phyloP scores from a whole-genome alignment of 495 filamentous ascomycete species.

The Xylaria curta region DNA sequence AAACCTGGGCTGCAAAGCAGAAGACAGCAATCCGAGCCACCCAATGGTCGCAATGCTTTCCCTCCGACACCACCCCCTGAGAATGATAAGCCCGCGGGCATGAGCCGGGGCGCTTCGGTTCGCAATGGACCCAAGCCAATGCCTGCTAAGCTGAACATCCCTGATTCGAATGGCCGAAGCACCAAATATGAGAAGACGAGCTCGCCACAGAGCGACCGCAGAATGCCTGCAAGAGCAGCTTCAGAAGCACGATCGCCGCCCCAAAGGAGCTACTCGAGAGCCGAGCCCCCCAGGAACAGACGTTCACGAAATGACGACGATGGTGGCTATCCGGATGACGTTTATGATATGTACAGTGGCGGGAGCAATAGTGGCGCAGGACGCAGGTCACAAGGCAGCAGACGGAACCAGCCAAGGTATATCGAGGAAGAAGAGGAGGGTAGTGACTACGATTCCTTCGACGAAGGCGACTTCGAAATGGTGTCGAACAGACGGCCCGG shows the following conservation, averaged over 20 bases:
- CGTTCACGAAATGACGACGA: slow-evolving; percentile 61
- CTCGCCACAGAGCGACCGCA: slow-evolving; percentile 53
- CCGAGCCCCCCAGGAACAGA: slow-evolving; percentile 40
- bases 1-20: slow-evolving; percentile 78
- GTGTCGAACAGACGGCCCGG: slow-evolving; percentile 57
- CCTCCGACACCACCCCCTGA: slow-evolving; percentile 96
- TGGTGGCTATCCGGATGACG: slow-evolving; percentile 61
- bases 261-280: slow-evolving; percentile 59
- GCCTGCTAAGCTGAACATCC: slow-evolving; percentile 61
- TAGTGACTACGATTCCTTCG: slow-evolving; percentile 70
- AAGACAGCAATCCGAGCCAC: slow-evolving; percentile 85
- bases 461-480: slow-evolving; percentile 86
- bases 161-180: slow-evolving; percentile 48
- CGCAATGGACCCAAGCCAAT: slow-evolving; percentile 60
- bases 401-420: slow-evolving; percentile 60
- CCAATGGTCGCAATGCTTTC: slow-evolving; percentile 81
- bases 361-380: slow-evolving; percentile 45
- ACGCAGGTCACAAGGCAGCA: slow-evolving; percentile 43
- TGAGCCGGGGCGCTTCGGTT: slow-evolving; percentile 60
- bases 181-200: slow-evolving; percentile 56
- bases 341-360: slow-evolving; percentile 72
- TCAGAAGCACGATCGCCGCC: slow-evolving; percentile 52
- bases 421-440: slow-evolving; percentile 76
- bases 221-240: slow-evolving; percentile 43
- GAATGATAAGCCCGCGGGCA: slow-evolving; percentile 62